Base-by-base conservation (phyloP, 2,329 filamentous ascomycete species). In the Fusarium caatingaense region DNA sequence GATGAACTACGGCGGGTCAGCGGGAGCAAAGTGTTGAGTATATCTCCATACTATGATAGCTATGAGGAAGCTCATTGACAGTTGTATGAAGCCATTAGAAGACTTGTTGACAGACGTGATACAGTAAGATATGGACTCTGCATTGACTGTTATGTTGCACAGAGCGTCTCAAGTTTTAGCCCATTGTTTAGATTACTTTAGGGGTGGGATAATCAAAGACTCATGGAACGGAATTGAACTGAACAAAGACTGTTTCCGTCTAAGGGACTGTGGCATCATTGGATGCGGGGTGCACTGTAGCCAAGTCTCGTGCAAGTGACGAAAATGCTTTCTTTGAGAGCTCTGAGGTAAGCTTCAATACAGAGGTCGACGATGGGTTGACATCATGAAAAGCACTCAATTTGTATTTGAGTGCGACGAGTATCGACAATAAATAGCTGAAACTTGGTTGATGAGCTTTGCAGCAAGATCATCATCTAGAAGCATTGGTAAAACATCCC, bases 261-360 rank as follows among this genome's bases (percentile, higher is more conserved):
- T 56, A 73, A 73, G 62, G 54, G 58, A 66, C 70, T 64, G 72
- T 74, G 69, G 71, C 68, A 73, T 75, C 69, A 74, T 64, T 30
- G 42, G 61, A 64, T 76, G 74, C 72, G 74, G 72, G 73, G 73
- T 56, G 69, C 71, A 74, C 73, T 76, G 74, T 76, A 68, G 66
- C 61, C 48, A 53, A 50, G 48, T 34, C 59, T 28, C 44, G 46
- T 45, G 57, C 54, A 47, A 69, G 59, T 68, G 64, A 58, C 62
- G 57, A 62, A 62, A 59, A 56, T 42, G 37, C 45, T 60, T 45
- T 64, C 34, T 37, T 58, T 44, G 51, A 56, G 27, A 55, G 50
- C 44, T 47, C 45, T 45, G 58, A 63, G 48, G 57, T 59, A 21
- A 64, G 64, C 46, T 65, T 54, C 45, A 44, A n/a, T 30, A 28